Evolutionary conservation across 225 moss, liverwort and hornwort species (phyloP), one percentile per base, ranked within the genome.

Genomic region (Physcomitrellopsis africana): DNA sequence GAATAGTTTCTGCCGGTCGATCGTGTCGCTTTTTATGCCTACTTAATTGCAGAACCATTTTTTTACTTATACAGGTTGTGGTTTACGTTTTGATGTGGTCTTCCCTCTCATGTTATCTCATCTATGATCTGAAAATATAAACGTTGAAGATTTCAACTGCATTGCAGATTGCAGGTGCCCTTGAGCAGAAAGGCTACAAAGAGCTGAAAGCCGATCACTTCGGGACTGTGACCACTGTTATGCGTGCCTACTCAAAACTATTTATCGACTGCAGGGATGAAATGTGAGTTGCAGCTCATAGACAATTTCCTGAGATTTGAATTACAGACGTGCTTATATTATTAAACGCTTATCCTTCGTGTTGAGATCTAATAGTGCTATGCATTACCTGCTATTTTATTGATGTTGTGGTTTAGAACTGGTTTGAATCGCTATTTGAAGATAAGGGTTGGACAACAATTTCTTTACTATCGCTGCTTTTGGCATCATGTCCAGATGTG

Each of bases 131-230:
- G 71, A 60, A 67, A 44, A 62, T 44, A 63, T 68, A 29, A 51
- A 44, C 41, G 10, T 22, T 73, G 11, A 2, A 51, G n/a, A 14
- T 58, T 47, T 5, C 18, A 54, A 66, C 29, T 16, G 15, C 55
- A 18, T 56, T 70, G 76, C 79, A 96, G 96, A 96, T 96, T 84
- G 96, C 96, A 23, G 68, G 69, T 83, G 80, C 74, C 17, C 91
- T 96, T 9, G 96, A 96, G 76, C 96, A 96, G 79, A 91, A 91
- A 70, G 96, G 89, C 5, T 86, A 86, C 43, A 96, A 88, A 76
- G 96, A 92, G 80, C 72, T 96, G 78, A 89, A 85, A 49, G 87
- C 73, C 74, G 92, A 97, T 67, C 91, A 91, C 54, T 85, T 81
- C 27, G 90, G 86, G 63, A 82, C 90, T 24, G 91, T 97, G 76